A percentile compares a stretch with the other conserved stretches of the same genome.
phyloP scores from a whole-genome alignment of 2,329 filamentous ascomycete genomes.

The Scolecobasidium constrictum region DNA sequence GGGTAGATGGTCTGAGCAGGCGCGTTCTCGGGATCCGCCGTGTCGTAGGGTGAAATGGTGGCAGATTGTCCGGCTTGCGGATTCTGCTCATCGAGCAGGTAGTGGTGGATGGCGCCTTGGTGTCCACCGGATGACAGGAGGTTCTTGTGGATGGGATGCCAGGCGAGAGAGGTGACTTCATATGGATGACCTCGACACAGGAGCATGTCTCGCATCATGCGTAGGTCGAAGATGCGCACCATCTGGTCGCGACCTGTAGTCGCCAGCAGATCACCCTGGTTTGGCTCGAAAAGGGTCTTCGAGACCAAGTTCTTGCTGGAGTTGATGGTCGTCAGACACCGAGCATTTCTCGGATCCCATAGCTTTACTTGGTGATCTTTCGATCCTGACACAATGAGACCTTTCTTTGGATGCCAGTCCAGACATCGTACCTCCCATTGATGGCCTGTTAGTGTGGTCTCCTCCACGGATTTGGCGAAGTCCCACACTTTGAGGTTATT shows the following conservation, averaged over 20 bases:
- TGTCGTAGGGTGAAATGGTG: slow-evolving; percentile 75
- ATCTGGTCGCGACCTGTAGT: slow-evolving; percentile 91
- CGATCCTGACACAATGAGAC: slow-evolving; percentile 85
- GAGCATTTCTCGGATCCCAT: slow-evolving; percentile 89
- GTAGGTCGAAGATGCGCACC: slow-evolving; percentile 83
- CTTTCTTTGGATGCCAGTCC: slow-evolving; percentile 95
- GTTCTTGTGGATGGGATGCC: slow-evolving; percentile 87
- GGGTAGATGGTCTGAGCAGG: slow-evolving; percentile 87
- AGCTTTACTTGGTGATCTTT: slow-evolving; percentile 97
- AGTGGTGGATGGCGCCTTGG: slow-evolving; percentile 84
- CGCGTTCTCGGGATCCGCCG: slow-evolving; percentile 64
- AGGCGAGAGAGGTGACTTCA: slow-evolving; percentile 82
- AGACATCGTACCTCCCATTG: slow-evolving; percentile 96
- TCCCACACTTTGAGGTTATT: slow-evolving; percentile 92
- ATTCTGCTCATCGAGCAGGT: slow-evolving; percentile 91
- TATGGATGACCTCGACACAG: slow-evolving; percentile 92
- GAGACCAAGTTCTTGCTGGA: slow-evolving; percentile 97
- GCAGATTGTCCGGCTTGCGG: slow-evolving; percentile 61
- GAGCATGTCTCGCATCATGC: slow-evolving; percentile 97
- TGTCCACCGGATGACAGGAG: slow-evolving; percentile 83
- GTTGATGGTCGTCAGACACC: slow-evolving; percentile 86
- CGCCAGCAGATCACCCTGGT: slow-evolving; percentile 73
- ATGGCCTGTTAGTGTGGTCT: slow-evolving; percentile 80
- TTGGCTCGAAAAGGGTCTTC: slow-evolving; percentile 80
- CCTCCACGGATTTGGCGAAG: slow-evolving; percentile 76